These are phyloP conservation scores for Phytophthora lateralis DNA, from an alignment of 352 stramenopile genomes.

Conservation along the genomic window DNA sequence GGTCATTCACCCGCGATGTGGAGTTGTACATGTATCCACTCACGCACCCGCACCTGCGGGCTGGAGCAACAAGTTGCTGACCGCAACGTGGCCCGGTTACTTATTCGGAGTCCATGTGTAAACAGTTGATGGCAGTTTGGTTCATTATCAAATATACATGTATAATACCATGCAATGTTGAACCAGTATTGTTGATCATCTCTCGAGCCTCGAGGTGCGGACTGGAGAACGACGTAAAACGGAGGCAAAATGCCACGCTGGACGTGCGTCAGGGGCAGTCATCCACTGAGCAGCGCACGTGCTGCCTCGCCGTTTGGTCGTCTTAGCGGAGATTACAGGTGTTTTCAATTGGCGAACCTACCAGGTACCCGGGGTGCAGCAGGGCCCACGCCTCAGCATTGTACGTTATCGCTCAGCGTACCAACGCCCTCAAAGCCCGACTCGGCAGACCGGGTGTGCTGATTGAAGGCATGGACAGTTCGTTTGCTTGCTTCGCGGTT, in stretches of 20 bases:
- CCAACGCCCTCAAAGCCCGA: background rate
- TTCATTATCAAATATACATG: too few relatives aligned
- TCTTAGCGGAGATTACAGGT: slow-evolving; percentile 29
- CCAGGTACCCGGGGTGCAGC: slow-evolving; percentile 12
- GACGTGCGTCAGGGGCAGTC: slow-evolving; percentile 19
- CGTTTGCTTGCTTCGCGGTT: slow-evolving; percentile 28
- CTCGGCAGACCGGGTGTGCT: background rate
- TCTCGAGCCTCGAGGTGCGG: too few relatives aligned
- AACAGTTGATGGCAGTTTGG: too few relatives aligned
- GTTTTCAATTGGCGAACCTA: slow-evolving; percentile 23
- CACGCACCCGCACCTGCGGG: background rate
- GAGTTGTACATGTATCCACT: background rate
- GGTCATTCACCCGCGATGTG: background rate
- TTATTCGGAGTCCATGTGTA: too few relatives aligned
- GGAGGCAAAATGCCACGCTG: slow-evolving; percentile 8
- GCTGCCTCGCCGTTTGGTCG: slow-evolving; percentile 24
- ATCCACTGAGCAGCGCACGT: slow-evolving; percentile 26
- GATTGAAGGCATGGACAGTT: slow-evolving; percentile 24
- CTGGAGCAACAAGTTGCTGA: background rate
- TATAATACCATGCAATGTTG: too few relatives aligned
- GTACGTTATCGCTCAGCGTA: slow-evolving; percentile 14
- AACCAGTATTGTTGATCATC: too few relatives aligned
- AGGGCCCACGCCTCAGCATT: background rate
- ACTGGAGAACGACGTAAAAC: slow-evolving; percentile 16
- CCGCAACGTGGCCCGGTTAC: background rate